A percentile compares a stretch with the other conserved stretches of the same genome.
These are phyloP conservation scores for Magnaporthales sp. DNA, from an alignment of 2,329 filamentous ascomycete genomes.

Conservation along the genomic window DNA sequence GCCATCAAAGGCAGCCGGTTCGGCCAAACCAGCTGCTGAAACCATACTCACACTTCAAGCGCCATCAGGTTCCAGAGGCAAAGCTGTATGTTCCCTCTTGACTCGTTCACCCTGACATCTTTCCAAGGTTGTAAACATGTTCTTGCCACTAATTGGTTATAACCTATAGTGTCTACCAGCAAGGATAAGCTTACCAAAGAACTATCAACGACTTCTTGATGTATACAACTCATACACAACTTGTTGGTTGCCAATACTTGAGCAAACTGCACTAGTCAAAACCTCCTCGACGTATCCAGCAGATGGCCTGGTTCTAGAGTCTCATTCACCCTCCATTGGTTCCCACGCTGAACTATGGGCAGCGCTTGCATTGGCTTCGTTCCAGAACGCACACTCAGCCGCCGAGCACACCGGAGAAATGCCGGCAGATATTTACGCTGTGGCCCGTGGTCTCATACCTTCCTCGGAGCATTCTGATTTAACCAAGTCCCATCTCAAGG, in stretches of 20 bases:
- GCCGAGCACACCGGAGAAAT: neutral
- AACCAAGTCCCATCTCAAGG: slow-evolving; percentile 43
- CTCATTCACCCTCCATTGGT: neutral
- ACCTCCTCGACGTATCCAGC: slow-evolving; percentile 21
- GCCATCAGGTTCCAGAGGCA: neutral
- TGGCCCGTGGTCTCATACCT: slow-evolving; percentile 40
- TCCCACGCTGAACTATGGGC: slow-evolving; percentile 7
- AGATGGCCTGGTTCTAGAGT: neutral
- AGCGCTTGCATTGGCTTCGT: slow-evolving; percentile 13
- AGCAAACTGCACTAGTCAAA: slow-evolving; percentile 52
- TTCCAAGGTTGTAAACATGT: neutral
- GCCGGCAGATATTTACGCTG: slow-evolving; percentile 36
- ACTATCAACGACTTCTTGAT: slow-evolving; percentile 56
- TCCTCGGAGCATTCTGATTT: slow-evolving; percentile 30
- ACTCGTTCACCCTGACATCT: neutral
- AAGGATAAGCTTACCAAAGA: slow-evolving; percentile 12
- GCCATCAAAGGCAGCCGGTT: neutral
- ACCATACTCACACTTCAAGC: neutral
- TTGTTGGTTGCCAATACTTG: slow-evolving; percentile 66
- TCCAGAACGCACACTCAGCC: neutral
- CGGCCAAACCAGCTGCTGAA: neutral
- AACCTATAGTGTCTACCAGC: neutral
- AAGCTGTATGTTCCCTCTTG: neutral
- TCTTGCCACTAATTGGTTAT: neutral
- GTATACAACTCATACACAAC: slow-evolving; percentile 70